Conservation (phyloP, 208 protist species). For the Tritrichomonas foetus region DNA sequence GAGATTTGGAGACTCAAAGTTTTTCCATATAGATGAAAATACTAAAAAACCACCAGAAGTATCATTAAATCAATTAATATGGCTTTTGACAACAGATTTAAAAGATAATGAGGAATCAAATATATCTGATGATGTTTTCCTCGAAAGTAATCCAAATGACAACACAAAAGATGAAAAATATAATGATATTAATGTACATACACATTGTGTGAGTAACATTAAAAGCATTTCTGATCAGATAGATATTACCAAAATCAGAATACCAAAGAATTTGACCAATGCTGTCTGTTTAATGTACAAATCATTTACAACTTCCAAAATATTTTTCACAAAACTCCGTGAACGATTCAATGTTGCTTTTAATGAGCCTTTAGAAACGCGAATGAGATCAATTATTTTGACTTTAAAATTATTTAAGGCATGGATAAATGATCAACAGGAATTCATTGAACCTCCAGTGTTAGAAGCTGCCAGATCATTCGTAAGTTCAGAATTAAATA, state of each 20-base stretch:
- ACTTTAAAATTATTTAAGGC: background rate
- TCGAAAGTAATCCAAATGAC: background rate
- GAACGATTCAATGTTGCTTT: background rate
- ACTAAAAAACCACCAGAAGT: background rate
- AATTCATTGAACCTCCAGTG: background rate
- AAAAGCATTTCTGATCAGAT: too few relatives aligned
- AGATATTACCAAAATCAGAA: background rate
- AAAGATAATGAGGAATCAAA: too few relatives aligned
- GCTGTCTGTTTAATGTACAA: background rate
- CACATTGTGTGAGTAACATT: too few relatives aligned
- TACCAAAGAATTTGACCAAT: background rate
- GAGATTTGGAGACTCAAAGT: background rate
- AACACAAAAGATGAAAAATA: too few relatives aligned
- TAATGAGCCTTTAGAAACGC: background rate
- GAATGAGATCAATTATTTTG: background rate
- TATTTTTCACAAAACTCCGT: background rate
- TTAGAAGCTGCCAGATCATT: background rate
- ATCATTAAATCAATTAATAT: constrained; percentile 18
- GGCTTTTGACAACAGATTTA: background rate
- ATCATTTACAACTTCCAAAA: background rate
- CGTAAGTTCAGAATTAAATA: background rate
- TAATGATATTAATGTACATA: too few relatives aligned
- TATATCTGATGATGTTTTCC: too few relatives aligned
- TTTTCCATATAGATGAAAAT: background rate
- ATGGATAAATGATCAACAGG: background rate